phyloP scores from a whole-genome alignment of 352 stramenopile species.

The Phytophthora foliorum region DNA sequence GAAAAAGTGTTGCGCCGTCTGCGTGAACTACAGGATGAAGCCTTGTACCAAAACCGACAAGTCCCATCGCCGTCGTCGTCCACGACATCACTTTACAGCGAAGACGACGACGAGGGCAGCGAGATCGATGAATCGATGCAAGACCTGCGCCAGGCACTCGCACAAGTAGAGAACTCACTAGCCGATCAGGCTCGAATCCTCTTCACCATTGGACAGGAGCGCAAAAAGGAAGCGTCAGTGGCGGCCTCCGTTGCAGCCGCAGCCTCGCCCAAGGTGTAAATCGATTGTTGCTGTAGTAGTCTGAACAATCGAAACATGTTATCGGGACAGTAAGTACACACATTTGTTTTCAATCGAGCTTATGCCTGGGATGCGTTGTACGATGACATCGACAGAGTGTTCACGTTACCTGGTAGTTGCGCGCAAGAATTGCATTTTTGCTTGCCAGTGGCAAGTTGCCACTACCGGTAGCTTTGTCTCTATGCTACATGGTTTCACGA shows the following conservation, averaged over 20 bases:
- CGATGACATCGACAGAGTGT: conserved; percentile 16
- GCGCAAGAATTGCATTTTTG: conserved; percentile 27
- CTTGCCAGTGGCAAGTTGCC: not conserved
- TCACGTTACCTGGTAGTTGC: conserved; percentile 4
- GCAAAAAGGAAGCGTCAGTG: conserved; percentile 30
- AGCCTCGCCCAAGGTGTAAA: conserved; percentile 21
- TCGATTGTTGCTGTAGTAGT: not conserved
- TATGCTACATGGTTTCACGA: conserved; percentile 40
- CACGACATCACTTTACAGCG: conserved; percentile 32
- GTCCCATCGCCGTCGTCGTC: conserved; percentile 33
- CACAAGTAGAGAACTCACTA: conserved; percentile 62
- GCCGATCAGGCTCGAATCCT: conserved; percentile 65
- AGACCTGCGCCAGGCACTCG: conserved; percentile 42
- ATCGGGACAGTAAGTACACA: conserved; percentile 20
- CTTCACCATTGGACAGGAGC: conserved; percentile 53
- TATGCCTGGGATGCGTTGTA: conserved; percentile 18
- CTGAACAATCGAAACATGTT: conserved; percentile 15
- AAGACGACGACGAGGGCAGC: conserved; percentile 26
- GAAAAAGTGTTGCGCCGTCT: conserved; percentile 35
- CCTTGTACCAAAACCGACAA: conserved; percentile 37
- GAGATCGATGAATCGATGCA: conserved; percentile 35
- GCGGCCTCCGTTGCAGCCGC: not conserved
- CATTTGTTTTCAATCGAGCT: conserved; percentile 32
- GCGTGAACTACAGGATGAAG: conserved; percentile 43
- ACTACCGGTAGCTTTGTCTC: conserved; percentile 31